A percentile compares a stretch with the other conserved stretches of the same genome.
Evolutionary conservation across 345 rosid genomes (phyloP).

Genomic region (Rhizophora apiculata): DNA sequence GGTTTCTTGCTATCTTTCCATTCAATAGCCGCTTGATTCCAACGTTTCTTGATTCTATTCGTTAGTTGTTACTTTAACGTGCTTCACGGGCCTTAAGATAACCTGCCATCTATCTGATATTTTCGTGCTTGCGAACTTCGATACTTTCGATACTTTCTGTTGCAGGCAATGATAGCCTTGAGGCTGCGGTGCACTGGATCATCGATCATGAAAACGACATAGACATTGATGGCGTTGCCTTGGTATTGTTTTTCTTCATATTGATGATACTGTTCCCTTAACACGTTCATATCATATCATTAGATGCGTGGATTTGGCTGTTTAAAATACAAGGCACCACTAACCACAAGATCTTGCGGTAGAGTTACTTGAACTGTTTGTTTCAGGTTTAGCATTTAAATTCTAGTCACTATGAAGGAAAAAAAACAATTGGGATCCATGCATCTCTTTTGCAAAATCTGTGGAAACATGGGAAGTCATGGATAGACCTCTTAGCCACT

Average conservation of each 20-base stretch:
- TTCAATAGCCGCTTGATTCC: too few species aligned
- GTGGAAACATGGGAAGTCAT: background rate
- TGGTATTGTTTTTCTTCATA: constrained; percentile 4
- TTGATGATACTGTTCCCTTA: background rate
- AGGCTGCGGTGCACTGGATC: constrained; percentile 32
- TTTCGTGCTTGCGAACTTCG: background rate
- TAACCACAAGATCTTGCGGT: too few species aligned
- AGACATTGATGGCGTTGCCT: constrained; percentile 21
- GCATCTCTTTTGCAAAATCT: too few species aligned
- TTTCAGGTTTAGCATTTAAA: too few species aligned
- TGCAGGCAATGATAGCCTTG: constrained; percentile 23
- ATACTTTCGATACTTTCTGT: background rate
- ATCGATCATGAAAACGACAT: constrained; percentile 31
- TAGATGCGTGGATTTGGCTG: too few species aligned
- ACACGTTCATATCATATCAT: too few species aligned
- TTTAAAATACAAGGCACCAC: too few species aligned
- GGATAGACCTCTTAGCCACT: background rate
- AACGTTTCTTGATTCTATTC: too few species aligned
- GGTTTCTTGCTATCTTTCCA: too few species aligned
- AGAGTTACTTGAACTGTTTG: too few species aligned
- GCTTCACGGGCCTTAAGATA: background rate
- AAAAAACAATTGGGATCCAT: too few species aligned
- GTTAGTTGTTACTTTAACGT: background rate
- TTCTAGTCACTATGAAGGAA: too few species aligned
- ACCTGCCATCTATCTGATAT: background rate